These are phyloP conservation scores for Paratinospora sagittata DNA, from an alignment of 164 flowering plant genomes.

Conservation along the genomic window DNA sequence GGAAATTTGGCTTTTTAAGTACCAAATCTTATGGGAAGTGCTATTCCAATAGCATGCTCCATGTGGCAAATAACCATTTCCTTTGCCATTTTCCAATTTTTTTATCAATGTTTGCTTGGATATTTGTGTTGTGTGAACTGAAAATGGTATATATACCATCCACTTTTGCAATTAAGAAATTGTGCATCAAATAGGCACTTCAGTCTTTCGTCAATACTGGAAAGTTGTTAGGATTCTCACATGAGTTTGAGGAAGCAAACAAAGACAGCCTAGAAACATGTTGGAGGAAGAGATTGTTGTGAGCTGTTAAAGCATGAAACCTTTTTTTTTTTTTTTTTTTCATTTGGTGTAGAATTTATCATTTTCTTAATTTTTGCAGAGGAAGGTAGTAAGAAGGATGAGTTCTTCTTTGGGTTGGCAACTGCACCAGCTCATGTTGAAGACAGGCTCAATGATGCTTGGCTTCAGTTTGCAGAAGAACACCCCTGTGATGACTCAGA, in stretches of 20 bases:
- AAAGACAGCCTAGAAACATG: neutral
- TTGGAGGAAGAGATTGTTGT: neutral
- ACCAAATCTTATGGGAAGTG: too few relatives aligned
- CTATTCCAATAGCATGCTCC: too few relatives aligned
- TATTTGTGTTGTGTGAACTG: too few relatives aligned
- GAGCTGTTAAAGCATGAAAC: neutral
- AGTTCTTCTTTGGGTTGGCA: constrained; percentile 92
- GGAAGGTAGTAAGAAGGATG: constrained; percentile 43
- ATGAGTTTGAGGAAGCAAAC: neutral
- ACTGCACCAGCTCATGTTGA: constrained; percentile 99
- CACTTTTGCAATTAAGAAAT: too few relatives aligned
- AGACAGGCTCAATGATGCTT: constrained; percentile 88
- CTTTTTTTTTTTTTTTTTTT: neutral
- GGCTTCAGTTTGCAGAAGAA: constrained; percentile 95
- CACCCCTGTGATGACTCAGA: constrained; percentile 37
- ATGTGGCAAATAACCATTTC: too few relatives aligned
- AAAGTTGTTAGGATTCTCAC: neutral
- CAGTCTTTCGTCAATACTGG: neutral
- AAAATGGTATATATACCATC: too few relatives aligned
- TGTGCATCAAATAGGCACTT: too few relatives aligned
- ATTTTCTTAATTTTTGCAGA: constrained; percentile 24
- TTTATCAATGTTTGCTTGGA: too few relatives aligned
- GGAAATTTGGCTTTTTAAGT: too few relatives aligned
- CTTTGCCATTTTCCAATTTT: too few relatives aligned
- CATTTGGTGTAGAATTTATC: neutral